Conservation (phyloP, 805 yeast species). For the Cyberlindnera mississippiensis region DNA sequence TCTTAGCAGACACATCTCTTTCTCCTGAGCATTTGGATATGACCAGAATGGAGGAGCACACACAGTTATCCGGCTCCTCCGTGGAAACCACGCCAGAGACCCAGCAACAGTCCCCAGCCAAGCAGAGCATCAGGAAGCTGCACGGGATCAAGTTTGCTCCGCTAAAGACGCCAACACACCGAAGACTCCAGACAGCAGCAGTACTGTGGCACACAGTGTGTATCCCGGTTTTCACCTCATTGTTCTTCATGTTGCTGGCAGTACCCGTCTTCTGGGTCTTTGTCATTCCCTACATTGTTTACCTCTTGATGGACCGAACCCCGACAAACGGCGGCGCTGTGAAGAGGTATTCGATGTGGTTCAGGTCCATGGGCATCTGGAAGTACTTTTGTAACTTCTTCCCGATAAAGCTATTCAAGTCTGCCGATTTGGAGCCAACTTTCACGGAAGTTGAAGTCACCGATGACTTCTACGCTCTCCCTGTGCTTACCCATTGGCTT, state of each 20-base stretch:
- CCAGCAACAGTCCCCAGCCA: too few species aligned
- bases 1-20: too few species aligned
- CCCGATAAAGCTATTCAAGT: conserved; percentile 70
- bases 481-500: conserved; percentile 11
- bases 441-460: conserved; percentile 37
- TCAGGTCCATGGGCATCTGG: conserved; percentile 61
- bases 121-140: conserved; percentile 12
- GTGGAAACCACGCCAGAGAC: too few species aligned
- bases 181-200: conserved; percentile 63
- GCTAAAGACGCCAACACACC: conserved; percentile 46
- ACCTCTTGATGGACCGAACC: conserved; percentile 56
- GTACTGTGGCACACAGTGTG: conserved; percentile 73
- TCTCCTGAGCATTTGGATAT: too few species aligned
- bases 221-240: conserved; percentile 52
- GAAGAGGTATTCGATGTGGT: conserved; percentile 49
- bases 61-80: too few species aligned
- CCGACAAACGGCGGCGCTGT: conserved; percentile 72
- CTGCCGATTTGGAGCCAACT: conserved; percentile 71
- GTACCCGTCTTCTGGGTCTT: conserved; percentile 65
- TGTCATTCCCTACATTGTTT: conserved; percentile 58
- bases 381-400: conserved; percentile 71
- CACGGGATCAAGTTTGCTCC: conserved; percentile 45
- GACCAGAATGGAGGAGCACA: too few species aligned
- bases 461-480: conserved; percentile 20
- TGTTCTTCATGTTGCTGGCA: conserved; percentile 56